Evolutionary conservation across 1,284 basidiomycete species (phyloP).

Genomic region (Mycosarcoma mackinlayi): DNA sequence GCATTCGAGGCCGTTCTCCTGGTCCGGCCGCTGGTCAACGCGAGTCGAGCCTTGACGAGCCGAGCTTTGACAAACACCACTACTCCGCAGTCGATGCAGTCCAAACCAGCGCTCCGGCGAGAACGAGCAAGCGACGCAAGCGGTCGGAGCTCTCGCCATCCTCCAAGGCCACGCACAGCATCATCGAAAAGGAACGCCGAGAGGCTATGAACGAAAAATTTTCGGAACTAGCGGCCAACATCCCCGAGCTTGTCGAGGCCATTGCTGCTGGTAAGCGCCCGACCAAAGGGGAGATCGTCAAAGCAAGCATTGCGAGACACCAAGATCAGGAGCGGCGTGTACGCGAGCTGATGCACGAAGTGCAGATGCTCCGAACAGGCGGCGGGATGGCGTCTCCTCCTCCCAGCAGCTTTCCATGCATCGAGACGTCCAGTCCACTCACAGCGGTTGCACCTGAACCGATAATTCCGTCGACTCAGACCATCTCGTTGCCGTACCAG

Average conservation of each 20-base stretch:
- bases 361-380: constrained; percentile 32
- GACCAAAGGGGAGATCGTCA: constrained; percentile 55
- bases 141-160: constrained; percentile 45
- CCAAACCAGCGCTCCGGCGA: constrained; percentile 10
- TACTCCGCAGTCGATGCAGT: constrained; percentile 3
- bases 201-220: constrained; percentile 55
- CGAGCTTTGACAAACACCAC: constrained; percentile 17
- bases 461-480: constrained; percentile 13
- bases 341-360: constrained; percentile 30
- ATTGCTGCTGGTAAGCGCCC: constrained; percentile 37
- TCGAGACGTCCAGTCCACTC: constrained; percentile 16
- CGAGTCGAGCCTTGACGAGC: constrained; percentile 21
- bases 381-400: neutral
- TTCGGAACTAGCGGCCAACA: constrained; percentile 42
- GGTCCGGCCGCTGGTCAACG: constrained; percentile 37
- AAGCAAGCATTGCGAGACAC: constrained; percentile 42
- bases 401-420: neutral
- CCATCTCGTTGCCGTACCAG: constrained; percentile 28
- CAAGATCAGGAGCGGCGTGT: constrained; percentile 45
- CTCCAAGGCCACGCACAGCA: constrained; percentile 48
- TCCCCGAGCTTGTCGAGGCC: constrained; percentile 43
- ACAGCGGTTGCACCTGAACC: constrained; percentile 11
- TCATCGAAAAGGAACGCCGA: constrained; percentile 48
- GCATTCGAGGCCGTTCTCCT: constrained; percentile 33
- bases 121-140: constrained; percentile 42